A percentile compares a stretch with the other conserved stretches of the same genome.
These are phyloP conservation scores for Panus rudis DNA, from an alignment of 768 basidiomycete genomes.

Conservation along the genomic window DNA sequence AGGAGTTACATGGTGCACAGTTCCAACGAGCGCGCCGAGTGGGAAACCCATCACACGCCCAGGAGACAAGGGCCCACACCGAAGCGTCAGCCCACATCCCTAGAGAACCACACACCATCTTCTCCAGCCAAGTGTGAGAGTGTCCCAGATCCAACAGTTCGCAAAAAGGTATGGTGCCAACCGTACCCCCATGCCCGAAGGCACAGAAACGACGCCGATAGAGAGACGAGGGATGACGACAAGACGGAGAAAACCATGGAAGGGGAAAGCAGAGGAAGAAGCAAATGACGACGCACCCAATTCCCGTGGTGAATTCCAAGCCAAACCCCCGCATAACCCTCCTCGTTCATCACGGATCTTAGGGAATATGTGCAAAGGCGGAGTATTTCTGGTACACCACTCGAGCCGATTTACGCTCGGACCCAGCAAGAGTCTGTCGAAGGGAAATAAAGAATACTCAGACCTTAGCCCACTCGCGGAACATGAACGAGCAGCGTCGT, in stretches of 20 bases:
- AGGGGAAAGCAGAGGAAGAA: slow-evolving; percentile 9
- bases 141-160: no score
- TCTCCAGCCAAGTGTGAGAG: no score
- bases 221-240: no score
- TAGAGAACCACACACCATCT: no score
- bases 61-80: no score
- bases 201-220: no score
- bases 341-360: slow-evolving; percentile 7
- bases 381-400: slow-evolving; percentile 8
- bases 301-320: slow-evolving; percentile 11
- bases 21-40: no score
- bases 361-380: neutral
- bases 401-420: slow-evolving; percentile 4
- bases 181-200: slow-evolving; percentile 2
- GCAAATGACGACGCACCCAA: slow-evolving; percentile 1
- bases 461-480: slow-evolving; percentile 13
- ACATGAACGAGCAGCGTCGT: slow-evolving; percentile 5
- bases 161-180: slow-evolving; percentile 3
- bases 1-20: no score
- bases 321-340: neutral
- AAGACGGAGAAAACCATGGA: neutral
- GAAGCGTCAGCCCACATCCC: no score
- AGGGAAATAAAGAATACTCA: slow-evolving; percentile 8
- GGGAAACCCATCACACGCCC: no score
- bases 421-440: slow-evolving; percentile 6